Base-by-base conservation (phyloP, 2,329 filamentous ascomycete genomes). In the Cercospora zeae-maydis region DNA sequence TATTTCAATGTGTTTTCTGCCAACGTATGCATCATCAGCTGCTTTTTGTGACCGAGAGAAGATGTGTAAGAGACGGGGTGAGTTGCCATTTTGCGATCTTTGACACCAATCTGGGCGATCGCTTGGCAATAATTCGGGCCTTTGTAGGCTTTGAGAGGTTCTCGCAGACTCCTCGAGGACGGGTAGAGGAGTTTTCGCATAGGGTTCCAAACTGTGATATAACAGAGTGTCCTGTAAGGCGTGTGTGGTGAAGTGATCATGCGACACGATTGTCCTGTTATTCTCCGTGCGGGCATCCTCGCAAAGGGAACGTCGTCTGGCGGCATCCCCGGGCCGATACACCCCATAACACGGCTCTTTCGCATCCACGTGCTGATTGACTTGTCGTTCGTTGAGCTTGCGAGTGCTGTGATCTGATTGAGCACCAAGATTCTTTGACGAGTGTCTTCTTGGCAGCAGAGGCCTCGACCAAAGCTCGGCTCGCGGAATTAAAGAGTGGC, bases 91-190 rank as follows among this genome's bases (percentile, higher is more conserved):
- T 45, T 70, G 66, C 9, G 68, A 66, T 27, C 67, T 63, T 31
- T 71, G 69, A 1, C 58, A 60, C 70, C 70, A 72, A 31, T 71
- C 63, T 3, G 68, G 69, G 4, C 69, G 65, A 54, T 71, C 65
- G 24, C 65, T 37, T 13, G 59, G 57, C 39, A 58, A 31, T 1
- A 64, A 27, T 11, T 61, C 52, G 6, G 58, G 64, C 39, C 65
- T 60, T 33, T 55, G 53, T 24, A 27, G 3, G 21, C 13, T 14
- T 6, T 49, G 5, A n/a, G 31, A 59, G 9, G n/a, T 31, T 24
- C 42, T 14, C 31, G 19, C 42, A n/a, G 30, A 37, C n/a, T 59
- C 56, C 36, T 36, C 56, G 2, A 59, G 19, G 3, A 37, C 13
- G 5, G 61, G 47, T 42, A 58, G 33, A 19, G 45, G 4, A 34